These are phyloP conservation scores for Zarea fungicola DNA, from an alignment of 2,329 filamentous ascomycete species.

Conservation along the genomic window DNA sequence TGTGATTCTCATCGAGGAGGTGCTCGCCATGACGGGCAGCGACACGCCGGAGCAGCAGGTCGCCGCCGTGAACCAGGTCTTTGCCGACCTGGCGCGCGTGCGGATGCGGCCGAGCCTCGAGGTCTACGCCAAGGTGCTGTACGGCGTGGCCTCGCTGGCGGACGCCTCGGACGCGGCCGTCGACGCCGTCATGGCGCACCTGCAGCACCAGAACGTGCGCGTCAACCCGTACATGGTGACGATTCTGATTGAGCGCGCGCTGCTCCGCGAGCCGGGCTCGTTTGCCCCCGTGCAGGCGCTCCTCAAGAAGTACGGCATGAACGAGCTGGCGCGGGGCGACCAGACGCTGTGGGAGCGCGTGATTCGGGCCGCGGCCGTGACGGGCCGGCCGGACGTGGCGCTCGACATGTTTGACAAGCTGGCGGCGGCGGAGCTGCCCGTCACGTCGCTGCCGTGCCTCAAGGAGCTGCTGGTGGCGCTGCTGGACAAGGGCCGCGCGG, in stretches of 20 bases:
- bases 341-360: conserved; percentile 65
- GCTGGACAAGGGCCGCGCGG: conserved; percentile 19
- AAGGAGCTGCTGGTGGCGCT: conserved; percentile 36
- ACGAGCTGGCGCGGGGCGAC: conserved; percentile 38
- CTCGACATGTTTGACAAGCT: conserved; percentile 45
- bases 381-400: conserved; percentile 45
- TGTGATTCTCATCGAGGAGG: conserved; percentile 63
- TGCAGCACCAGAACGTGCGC: conserved; percentile 47
- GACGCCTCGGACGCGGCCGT: conserved; percentile 45
- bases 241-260: conserved; percentile 64
- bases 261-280: conserved; percentile 53
- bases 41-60: conserved; percentile 44
- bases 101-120: conserved; percentile 56
- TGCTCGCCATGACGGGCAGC: conserved; percentile 39
- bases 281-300: conserved; percentile 55
- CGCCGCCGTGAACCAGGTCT: conserved; percentile 45
- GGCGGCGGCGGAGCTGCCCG: conserved; percentile 31
- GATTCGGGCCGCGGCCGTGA: conserved; percentile 59
- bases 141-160: conserved; percentile 36
- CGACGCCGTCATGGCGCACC: conserved; percentile 56
- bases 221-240: conserved; percentile 67
- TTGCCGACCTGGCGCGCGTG: conserved; percentile 51
- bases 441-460: conserved; percentile 39
- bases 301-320: conserved; percentile 50
- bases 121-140: conserved; percentile 66